Conservation (phyloP, 768 basidiomycete genomes). For the Termitomyces sp. region DNA sequence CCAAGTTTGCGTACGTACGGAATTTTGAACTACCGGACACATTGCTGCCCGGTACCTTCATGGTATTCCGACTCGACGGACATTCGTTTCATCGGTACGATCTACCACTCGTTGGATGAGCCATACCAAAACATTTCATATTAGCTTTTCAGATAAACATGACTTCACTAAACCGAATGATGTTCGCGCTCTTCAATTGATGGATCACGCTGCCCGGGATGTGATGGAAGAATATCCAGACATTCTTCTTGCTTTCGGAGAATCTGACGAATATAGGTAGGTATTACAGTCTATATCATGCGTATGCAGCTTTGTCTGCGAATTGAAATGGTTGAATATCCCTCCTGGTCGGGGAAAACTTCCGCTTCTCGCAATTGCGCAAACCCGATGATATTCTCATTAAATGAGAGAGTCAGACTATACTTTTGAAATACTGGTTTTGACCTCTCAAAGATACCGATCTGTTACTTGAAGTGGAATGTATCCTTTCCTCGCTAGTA, state of each 20-base stretch:
- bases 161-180: constrained; percentile 91
- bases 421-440: too few relatives aligned
- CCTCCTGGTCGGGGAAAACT: neutral
- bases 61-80: constrained; percentile 88
- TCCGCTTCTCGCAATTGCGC: neutral
- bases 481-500: too few relatives aligned
- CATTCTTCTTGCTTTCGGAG: constrained; percentile 86
- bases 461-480: neutral
- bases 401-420: neutral
- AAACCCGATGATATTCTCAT: neutral
- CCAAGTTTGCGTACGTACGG: constrained; percentile 89
- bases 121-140: neutral
- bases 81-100: constrained; percentile 87
- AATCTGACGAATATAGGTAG: constrained; percentile 97
- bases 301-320: neutral
- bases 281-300: constrained; percentile 11
- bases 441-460: neutral
- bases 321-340: neutral
- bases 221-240: constrained; percentile 85
- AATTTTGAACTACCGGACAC: constrained; percentile 87
- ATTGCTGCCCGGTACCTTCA: constrained; percentile 78
- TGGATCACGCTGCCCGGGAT: constrained; percentile 85
- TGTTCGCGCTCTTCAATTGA: constrained; percentile 76
- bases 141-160: constrained; percentile 84
- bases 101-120: neutral